Evolutionary conservation across 192 early-diverging fungal species (phyloP).

Genomic region (Mortierella antarctica): DNA sequence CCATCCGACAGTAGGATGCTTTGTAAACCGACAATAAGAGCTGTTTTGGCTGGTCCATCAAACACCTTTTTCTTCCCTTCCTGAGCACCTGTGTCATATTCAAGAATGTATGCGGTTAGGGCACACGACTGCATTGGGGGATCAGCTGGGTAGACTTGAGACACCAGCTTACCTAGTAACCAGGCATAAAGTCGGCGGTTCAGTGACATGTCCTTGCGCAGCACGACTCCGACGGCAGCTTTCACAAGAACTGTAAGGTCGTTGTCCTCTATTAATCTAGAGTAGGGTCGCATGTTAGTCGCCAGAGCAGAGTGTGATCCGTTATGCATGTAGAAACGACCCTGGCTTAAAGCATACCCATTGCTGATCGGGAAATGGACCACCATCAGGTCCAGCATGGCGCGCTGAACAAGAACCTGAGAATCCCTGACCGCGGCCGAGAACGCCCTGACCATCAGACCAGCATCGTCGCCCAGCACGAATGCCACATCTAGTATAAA

Average conservation of each 20-base stretch:
- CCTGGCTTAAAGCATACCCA: constrained; percentile 50
- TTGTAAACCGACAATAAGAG: constrained; percentile 66
- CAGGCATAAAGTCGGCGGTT: constrained; percentile 93
- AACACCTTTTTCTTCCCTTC: constrained; percentile 63
- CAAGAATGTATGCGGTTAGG: background rate
- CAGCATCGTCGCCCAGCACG: constrained; percentile 75
- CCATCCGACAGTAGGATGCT: constrained; percentile 42
- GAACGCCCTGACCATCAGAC: constrained; percentile 81
- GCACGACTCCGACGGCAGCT: constrained; percentile 81
- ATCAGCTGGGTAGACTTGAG: background rate
- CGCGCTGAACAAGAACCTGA: constrained; percentile 85
- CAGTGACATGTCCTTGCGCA: constrained; percentile 94
- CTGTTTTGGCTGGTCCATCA: constrained; percentile 59
- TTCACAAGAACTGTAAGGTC: constrained; percentile 77
- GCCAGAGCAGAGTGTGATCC: background rate
- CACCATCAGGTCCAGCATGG: constrained; percentile 85
- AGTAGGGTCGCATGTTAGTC: background rate
- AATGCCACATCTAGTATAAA: constrained; percentile 67
- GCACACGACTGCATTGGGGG: no score
- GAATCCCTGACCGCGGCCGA: constrained; percentile 77
- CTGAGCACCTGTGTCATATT: constrained; percentile 37
- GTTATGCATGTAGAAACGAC: background rate
- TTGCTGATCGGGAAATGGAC: constrained; percentile 72
- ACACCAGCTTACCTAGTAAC: constrained; percentile 69
- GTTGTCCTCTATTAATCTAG: constrained; percentile 67